phyloP scores from a whole-genome alignment of 164 flowering plant species.

The Dillenia turbinata region DNA sequence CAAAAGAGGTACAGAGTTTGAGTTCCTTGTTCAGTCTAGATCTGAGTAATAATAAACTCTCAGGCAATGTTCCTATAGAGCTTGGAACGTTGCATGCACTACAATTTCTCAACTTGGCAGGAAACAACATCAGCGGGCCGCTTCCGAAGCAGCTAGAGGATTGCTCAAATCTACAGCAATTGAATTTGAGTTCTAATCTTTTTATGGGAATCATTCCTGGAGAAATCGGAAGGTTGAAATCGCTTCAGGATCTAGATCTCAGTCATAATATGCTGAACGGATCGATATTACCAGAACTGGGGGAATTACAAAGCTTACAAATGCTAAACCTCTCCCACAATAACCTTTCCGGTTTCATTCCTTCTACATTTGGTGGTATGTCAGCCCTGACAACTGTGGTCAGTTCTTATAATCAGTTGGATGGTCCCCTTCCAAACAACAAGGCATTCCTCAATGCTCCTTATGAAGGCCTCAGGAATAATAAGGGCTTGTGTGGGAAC shows the following conservation, averaged over 20 bases:
- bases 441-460: background rate
- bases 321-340: background rate
- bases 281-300: background rate
- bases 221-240: background rate
- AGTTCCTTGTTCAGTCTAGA: background rate
- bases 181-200: background rate
- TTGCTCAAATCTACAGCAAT: background rate
- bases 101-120: background rate
- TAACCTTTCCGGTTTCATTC: background rate
- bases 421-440: constrained; percentile 1
- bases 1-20: background rate
- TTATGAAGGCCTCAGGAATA: background rate
- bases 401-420: background rate
- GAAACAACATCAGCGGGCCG: background rate
- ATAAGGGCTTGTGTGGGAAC: constrained; percentile 3
- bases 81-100: background rate
- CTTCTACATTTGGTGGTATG: background rate
- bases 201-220: background rate
- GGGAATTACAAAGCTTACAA: background rate
- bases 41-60: background rate
- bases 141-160: background rate
- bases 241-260: background rate
- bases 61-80: background rate
- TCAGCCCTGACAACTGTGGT: background rate
- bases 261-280: background rate